Conservation (phyloP, 371 early-diverging fungal genomes). For the Aphelidium insulamus region DNA sequence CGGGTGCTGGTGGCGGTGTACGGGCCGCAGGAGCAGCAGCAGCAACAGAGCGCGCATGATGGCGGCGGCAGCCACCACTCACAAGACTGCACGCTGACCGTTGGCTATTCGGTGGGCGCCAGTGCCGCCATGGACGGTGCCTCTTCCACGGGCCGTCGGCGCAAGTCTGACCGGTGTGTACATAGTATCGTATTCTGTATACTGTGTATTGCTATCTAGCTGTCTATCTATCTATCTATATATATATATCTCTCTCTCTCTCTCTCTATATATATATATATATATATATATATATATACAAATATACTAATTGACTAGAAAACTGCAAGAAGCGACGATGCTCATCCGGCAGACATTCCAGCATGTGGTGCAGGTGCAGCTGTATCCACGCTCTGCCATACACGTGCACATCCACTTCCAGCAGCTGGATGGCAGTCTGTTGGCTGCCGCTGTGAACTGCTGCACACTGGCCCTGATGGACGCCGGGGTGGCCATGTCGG, state of each 20-base stretch:
- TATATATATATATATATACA: conserved; percentile 82
- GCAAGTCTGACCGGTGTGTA: background rate
- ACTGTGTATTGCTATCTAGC: background rate
- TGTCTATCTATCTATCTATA: conserved; percentile 3
- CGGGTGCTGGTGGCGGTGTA: conserved; percentile 75
- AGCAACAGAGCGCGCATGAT: background rate
- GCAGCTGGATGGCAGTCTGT: too few species aligned
- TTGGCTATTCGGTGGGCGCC: too few species aligned
- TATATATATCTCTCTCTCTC: conserved; percentile 79
- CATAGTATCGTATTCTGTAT: background rate
- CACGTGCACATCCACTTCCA: conserved; percentile 80
- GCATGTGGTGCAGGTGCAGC: background rate
- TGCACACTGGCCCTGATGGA: conserved; percentile 85
- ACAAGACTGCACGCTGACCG: too few species aligned
- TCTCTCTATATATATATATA: conserved; percentile 14
- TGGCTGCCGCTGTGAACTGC: too few species aligned
- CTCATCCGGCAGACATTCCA: background rate
- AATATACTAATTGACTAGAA: conserved; percentile 62
- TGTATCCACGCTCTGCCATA: conserved; percentile 11
- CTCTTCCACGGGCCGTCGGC: too few species aligned
- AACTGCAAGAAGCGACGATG: conserved; percentile 49
- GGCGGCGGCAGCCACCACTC: too few species aligned
- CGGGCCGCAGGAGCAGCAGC: conserved; percentile 62
- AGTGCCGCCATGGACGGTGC: too few species aligned
- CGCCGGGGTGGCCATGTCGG: conserved; percentile 89